Evolutionary conservation across 176 grass and related monocot species (phyloP).

Genomic region (Eleusine coracana): DNA sequence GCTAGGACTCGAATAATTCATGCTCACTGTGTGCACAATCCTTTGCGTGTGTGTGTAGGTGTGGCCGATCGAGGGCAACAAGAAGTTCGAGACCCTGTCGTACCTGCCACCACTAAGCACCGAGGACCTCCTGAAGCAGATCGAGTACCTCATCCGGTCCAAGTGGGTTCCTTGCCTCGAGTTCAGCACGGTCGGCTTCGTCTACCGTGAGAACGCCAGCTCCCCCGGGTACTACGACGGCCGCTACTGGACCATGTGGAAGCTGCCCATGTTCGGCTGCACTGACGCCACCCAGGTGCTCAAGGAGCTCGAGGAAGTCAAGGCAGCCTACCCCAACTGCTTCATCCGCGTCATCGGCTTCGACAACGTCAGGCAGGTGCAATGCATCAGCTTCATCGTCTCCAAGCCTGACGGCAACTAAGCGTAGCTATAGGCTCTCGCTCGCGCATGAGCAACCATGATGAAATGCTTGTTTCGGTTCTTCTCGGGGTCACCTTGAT

Average conservation of each 20-base stretch:
- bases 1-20: background rate
- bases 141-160: conserved; percentile 70
- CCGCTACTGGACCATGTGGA: conserved; percentile 97
- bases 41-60: conserved; percentile 33
- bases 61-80: conserved; percentile 58
- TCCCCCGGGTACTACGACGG: conserved; percentile 80
- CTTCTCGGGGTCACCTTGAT: background rate
- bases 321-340: conserved; percentile 45
- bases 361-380: conserved; percentile 72
- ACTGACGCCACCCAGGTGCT: conserved; percentile 60
- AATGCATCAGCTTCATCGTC: conserved; percentile 78
- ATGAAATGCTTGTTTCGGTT: background rate
- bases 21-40: background rate
- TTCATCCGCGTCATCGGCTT: conserved; percentile 72
- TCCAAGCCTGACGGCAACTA: conserved; percentile 53
- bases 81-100: conserved; percentile 93
- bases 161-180: conserved; percentile 81
- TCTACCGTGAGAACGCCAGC: conserved; percentile 52
- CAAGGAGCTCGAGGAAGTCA: conserved; percentile 59
- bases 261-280: conserved; percentile 94
- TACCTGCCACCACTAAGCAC: conserved; percentile 56
- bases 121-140: conserved; percentile 67
- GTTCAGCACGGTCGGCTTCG: conserved; percentile 64
- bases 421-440: background rate
- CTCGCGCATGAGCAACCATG: background rate